Conservation (phyloP, 441 rosid genomes). For the Cnidoscolus chayamansa region DNA sequence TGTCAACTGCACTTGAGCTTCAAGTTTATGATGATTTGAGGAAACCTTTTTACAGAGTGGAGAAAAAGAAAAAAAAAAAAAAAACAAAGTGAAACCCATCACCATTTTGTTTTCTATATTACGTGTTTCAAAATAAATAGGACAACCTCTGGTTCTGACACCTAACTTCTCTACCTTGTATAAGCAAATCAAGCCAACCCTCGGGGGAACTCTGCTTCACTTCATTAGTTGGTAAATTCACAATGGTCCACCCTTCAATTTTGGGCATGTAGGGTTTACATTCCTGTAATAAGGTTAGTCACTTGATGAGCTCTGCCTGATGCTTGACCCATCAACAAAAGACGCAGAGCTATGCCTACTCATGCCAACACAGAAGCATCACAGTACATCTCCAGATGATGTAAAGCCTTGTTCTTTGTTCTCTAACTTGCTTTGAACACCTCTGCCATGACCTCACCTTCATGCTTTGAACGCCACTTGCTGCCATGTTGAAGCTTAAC, state of each 20-base stretch:
- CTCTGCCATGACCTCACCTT: slow-evolving; percentile 56
- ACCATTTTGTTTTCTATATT: background rate
- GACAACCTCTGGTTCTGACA: background rate
- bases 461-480: slow-evolving; percentile 29
- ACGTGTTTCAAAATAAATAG: slow-evolving; percentile 9
- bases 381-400: slow-evolving; percentile 83
- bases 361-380: slow-evolving; percentile 65
- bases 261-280: background rate
- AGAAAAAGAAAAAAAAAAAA: background rate
- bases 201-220: background rate
- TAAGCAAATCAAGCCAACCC: background rate
- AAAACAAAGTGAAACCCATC: background rate
- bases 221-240: background rate
- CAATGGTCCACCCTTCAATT: slow-evolving; percentile 2
- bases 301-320: background rate
- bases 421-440: slow-evolving; percentile 62
- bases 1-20: background rate
- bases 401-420: slow-evolving; percentile 64
- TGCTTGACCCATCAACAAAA: background rate
- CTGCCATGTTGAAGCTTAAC: slow-evolving; percentile 26
- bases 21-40: background rate
- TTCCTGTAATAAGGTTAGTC: background rate
- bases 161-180: background rate
- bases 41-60: background rate
- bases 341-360: slow-evolving; percentile 19